Percentiles rank a stretch among this genome's conserved stretches.
phyloP scores from a whole-genome alignment of 139 green algal species.

The Ettlia oleoabundans region DNA sequence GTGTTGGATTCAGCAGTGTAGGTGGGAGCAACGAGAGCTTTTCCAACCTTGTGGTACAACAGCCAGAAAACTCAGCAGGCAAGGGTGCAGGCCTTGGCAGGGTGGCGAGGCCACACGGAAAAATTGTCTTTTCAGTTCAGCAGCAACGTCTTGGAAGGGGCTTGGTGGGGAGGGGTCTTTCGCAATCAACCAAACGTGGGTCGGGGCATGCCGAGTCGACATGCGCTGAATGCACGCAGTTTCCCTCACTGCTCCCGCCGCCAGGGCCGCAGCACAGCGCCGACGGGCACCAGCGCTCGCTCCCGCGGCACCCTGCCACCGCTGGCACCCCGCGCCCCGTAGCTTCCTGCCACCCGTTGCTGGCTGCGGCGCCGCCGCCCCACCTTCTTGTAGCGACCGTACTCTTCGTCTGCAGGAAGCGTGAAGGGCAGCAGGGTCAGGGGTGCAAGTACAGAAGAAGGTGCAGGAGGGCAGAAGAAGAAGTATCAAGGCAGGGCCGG shows the following conservation, averaged over 20 bases:
- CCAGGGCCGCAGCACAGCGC: slow-evolving; percentile 7
- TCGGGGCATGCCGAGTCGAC: background rate
- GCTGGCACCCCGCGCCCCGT: slow-evolving; percentile 5
- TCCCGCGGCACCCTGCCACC: slow-evolving; percentile 38
- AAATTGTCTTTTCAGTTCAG: too few relatives aligned
- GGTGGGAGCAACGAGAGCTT: too few relatives aligned
- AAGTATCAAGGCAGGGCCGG: too few relatives aligned
- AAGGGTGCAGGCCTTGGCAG: too few relatives aligned
- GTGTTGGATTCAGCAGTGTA: too few relatives aligned
- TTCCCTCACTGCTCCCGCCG: background rate
- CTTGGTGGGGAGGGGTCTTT: too few relatives aligned
- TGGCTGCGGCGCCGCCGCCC: slow-evolving; percentile 19
- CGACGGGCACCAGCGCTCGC: slow-evolving; percentile 34
- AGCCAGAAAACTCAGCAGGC: too few relatives aligned
- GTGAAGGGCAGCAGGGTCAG: background rate
- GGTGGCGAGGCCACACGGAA: too few relatives aligned
- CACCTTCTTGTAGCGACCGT: slow-evolving; percentile 23
- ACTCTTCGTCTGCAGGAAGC: slow-evolving; percentile 36
- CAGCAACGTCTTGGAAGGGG: too few relatives aligned
- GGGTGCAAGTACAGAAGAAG: background rate
- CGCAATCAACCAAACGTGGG: too few relatives aligned
- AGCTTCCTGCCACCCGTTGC: slow-evolving; percentile 1
- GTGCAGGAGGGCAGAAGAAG: background rate
- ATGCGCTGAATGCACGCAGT: background rate
- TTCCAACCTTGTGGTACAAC: too few relatives aligned